Conservation (phyloP, 441 rosid genomes). For the Erodium trifolium region DNA sequence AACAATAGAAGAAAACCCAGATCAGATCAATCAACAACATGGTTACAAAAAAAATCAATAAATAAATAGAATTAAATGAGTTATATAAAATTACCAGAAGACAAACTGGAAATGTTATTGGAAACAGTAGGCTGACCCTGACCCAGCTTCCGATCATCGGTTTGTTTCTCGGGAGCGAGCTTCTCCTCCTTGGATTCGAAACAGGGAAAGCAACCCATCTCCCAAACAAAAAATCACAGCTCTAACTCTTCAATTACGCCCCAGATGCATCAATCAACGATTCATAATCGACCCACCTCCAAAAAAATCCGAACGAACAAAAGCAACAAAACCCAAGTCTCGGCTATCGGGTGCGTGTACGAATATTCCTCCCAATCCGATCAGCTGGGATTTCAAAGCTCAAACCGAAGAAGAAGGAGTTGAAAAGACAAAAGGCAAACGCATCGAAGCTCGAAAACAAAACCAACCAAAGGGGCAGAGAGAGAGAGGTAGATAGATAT, state of each 20-base stretch:
- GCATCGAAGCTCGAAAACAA: conserved; percentile 14
- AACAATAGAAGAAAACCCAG: conserved; percentile 19
- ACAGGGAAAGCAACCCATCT: conserved; percentile 94
- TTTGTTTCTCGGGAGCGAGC: conserved; percentile 47
- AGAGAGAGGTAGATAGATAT: conserved; percentile 7
- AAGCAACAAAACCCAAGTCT: not conserved
- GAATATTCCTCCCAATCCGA: not conserved
- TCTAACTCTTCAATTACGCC: conserved; percentile 9
- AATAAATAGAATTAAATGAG: not conserved
- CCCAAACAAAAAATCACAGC: conserved; percentile 19
- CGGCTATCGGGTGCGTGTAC: not conserved
- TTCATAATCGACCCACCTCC: conserved; percentile 20
- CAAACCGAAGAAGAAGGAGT: not conserved
- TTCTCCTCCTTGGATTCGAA: conserved; percentile 75
- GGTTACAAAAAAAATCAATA: not conserved
- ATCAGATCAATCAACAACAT: conserved; percentile 34
- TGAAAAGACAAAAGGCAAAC: not conserved
- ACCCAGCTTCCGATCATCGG: conserved; percentile 43
- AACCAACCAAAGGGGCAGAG: conserved; percentile 6
- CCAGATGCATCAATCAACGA: conserved; percentile 27
- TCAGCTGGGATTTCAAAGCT: conserved; percentile 2
- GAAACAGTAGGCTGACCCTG: conserved; percentile 34
- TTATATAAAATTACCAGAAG: conserved; percentile 49
- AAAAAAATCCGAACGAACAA: not conserved
- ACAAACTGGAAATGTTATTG: conserved; percentile 48